phyloP scores from a whole-genome alignment of 169 alveolate species.

The Plasmodium fragile region DNA sequence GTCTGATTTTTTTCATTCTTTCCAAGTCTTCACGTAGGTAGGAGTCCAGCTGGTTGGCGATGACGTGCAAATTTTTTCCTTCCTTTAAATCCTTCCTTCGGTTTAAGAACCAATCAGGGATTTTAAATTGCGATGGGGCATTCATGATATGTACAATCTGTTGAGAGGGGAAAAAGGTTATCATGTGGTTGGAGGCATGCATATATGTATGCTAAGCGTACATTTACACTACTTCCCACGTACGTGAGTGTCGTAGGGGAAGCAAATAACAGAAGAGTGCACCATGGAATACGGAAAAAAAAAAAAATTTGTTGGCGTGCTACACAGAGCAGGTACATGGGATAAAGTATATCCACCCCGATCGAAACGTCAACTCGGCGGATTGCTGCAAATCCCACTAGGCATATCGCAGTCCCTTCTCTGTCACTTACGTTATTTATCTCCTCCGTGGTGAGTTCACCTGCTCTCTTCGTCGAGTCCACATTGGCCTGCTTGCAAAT shows the following conservation, averaged over 20 bases:
- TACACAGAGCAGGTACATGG: background rate
- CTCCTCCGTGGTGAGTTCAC: slow-evolving; percentile 97
- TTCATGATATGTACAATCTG: slow-evolving; percentile 92
- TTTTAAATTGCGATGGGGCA: slow-evolving; percentile 95
- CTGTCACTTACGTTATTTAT: slow-evolving; percentile 89
- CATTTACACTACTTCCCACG: background rate
- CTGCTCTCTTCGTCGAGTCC: slow-evolving; percentile 98
- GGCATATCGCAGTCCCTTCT: background rate
- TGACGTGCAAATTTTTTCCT: slow-evolving; percentile 95
- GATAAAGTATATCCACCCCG: background rate
- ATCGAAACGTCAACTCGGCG: background rate
- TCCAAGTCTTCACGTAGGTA: slow-evolving; percentile 99
- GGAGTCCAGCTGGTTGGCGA: slow-evolving; percentile 96
- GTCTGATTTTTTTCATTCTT: slow-evolving; percentile 97
- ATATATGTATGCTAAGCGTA: background rate
- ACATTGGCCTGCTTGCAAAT: slow-evolving; percentile 98
- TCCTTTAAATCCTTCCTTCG: slow-evolving; percentile 97
- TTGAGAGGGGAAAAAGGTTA: background rate
- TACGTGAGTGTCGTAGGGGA: background rate
- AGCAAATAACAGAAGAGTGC: background rate
- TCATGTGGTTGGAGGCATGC: background rate
- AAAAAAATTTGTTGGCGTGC: background rate
- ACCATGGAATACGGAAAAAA: background rate
- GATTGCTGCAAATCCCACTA: background rate
- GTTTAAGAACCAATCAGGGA: slow-evolving; percentile 99